Base-by-base conservation (phyloP, 257 asterid species). In the Lavandula angustifolia region DNA sequence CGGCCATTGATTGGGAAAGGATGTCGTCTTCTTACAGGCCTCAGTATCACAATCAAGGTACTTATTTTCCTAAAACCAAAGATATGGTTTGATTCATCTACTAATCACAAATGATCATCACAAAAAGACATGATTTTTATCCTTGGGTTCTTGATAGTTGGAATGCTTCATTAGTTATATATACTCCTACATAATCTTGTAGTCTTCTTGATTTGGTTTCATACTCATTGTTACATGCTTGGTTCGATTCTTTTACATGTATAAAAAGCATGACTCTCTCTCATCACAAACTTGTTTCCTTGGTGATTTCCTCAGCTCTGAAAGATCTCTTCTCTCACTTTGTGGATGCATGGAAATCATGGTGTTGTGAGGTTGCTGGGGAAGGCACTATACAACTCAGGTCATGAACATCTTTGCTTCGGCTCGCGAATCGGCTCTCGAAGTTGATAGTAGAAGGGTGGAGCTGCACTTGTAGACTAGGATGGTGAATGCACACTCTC, bases 11-110 rank as follows among this genome's bases (percentile, higher is more conserved):
- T 64, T 89, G 91, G 92, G 96, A 84, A 81, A 82, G 74, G 68
- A 67, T 92, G 40, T 87, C 92, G 11, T 70, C 92, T 50, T 60
- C 87, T 60, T 83, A 87, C 71, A 82, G 92, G 72, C 99, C 96
- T 53, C 89, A 82, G 78, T 89, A 94, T 79, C 92, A 86, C 61
- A 94, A 89, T 73, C 94, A 94, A 87, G 99, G 97, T 94, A 78
- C 71, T 8, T 52, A 47, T 51, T 41, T 9, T 55, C 27, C 27
- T 22, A 33, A 37, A 48, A 22, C 27, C 27, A 22, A 22, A 22
- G 1, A 22, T 22, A 22, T 22, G 27, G 27, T 22, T 22, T 22
- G 27, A 22, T 22, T 22, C 27, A 22, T 22, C 27, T 22, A 22
- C 27, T 22, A 22, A 22, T 22, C 2, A 22, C 27, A 22, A 22